Evolutionary conservation across 148 eudicot genomes (phyloP), one percentile per base, ranked within the genome.

Genomic region (Selenicereus undatus): DNA sequence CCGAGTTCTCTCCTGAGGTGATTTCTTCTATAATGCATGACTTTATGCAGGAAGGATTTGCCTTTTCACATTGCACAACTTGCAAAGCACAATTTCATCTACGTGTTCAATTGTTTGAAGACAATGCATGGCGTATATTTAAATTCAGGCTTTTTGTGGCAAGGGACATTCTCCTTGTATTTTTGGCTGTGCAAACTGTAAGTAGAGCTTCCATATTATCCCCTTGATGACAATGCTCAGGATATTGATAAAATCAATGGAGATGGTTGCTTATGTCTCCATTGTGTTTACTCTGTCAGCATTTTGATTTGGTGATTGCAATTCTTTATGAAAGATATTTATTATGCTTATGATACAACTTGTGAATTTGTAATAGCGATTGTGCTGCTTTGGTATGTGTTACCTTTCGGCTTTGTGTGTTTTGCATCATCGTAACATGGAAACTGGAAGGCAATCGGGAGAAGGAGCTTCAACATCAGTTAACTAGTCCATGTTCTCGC

Each of bases 31-130:
- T n/a, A 21, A 11, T 75, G 18, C 78, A 62, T 73, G 72, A 66
- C 71, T 24, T 71, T 78, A 27, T 77, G 66, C 76, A 95, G 98
- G 98, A 95, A 88, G 98, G 98, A 76, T 90, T 90, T 90, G 95
- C 98, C 79, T 95, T 95, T 84, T 95, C 97, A 54, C 98, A 95
- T 85, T 95, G 98, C 88, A 91, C 98, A 26, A 95, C 98, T 77
- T 95, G 98, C 88, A 93, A 93, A 87, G 98, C 97, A 80, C 98
- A 89, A 75, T 95, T 89, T 83, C 97, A 95, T 87, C 93, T 95
- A 14, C 93, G 89, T 74, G 86, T 93, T 56, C 83, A 79, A 51
- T 82, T 82, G 45, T 87, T 87, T 80, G 94, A 91, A 87, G 94
- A 91, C 82, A 92, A 86, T 78, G 78, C 91, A 4, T 94, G 98